Conservation (phyloP, 169 alveolate genomes). For the Blepharisma undulans region DNA sequence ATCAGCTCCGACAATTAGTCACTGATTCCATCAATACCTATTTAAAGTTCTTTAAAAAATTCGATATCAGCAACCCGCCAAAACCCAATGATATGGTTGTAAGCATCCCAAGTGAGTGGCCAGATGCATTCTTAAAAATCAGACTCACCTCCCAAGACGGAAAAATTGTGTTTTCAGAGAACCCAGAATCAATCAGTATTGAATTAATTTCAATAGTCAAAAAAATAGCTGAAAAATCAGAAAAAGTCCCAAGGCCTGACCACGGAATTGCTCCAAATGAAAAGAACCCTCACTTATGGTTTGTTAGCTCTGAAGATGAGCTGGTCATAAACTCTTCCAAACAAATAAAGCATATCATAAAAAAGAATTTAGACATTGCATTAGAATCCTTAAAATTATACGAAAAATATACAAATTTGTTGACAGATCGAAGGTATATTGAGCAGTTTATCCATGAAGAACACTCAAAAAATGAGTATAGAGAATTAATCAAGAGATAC, state of each 20-base stretch:
- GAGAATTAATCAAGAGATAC: slow-evolving; percentile 57
- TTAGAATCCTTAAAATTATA: slow-evolving; percentile 63
- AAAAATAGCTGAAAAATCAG: slow-evolving; percentile 59
- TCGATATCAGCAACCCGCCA: slow-evolving; percentile 56
- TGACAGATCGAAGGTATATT: slow-evolving; percentile 66
- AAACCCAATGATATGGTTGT: slow-evolving; percentile 64
- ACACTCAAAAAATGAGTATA: slow-evolving; percentile 61
- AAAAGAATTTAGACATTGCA: slow-evolving; percentile 63
- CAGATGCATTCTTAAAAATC: slow-evolving; percentile 73
- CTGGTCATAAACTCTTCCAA: slow-evolving; percentile 51
- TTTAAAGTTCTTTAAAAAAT: slow-evolving; percentile 71
- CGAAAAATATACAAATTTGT: slow-evolving; percentile 67
- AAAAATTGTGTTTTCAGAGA: slow-evolving; percentile 60
- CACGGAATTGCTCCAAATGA: slow-evolving; percentile 65
- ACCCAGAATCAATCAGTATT: slow-evolving; percentile 50
- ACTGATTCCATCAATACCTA: slow-evolving; percentile 71
- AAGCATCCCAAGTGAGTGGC: slow-evolving; percentile 61
- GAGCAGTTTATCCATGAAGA: slow-evolving; percentile 55
- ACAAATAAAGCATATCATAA: slow-evolving; percentile 66
- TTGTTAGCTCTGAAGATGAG: slow-evolving; percentile 76
- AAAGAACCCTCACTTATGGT: slow-evolving; percentile 75
- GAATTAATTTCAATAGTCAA: slow-evolving; percentile 63
- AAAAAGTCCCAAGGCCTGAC: slow-evolving; percentile 80
- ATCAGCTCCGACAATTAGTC: slow-evolving; percentile 71
- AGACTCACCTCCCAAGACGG: slow-evolving; percentile 59